Evolutionary conservation across 2,329 filamentous ascomycete genomes (phyloP).

Genomic region (Cercospora brassicicola): DNA sequence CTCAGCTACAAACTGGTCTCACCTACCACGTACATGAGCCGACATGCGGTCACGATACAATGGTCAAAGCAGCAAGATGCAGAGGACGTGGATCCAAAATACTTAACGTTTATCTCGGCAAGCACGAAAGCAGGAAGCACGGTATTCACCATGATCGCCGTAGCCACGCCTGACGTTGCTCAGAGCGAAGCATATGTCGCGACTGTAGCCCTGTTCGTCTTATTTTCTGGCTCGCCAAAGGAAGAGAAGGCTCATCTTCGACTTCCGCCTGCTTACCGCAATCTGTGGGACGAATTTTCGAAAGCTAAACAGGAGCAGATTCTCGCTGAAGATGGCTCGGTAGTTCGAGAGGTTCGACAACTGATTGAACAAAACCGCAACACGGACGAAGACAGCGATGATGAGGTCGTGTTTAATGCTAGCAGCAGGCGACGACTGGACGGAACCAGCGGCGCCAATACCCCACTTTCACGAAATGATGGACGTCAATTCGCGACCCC

Average conservation of each 20-base stretch:
- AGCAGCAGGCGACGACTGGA: constrained; percentile 60
- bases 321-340: constrained; percentile 68
- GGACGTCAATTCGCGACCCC: constrained; percentile 12
- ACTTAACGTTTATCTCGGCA: constrained; percentile 46
- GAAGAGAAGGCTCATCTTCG: constrained; percentile 83
- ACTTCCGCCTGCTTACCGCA: constrained; percentile 77
- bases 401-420: constrained; percentile 67
- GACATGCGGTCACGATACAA: constrained; percentile 69
- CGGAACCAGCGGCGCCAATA: constrained; percentile 36
- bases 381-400: constrained; percentile 52
- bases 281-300: constrained; percentile 79
- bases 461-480: constrained; percentile 33
- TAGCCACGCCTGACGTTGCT: constrained; percentile 71
- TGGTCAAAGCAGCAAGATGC: constrained; percentile 72
- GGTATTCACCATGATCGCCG: constrained; percentile 69
- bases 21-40: constrained; percentile 70
- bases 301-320: constrained; percentile 67
- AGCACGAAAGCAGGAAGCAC: constrained; percentile 51
- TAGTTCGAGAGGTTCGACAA: constrained; percentile 67
- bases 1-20: constrained; percentile 70
- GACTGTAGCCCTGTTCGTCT: constrained; percentile 75
- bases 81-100: constrained; percentile 48
- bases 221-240: constrained; percentile 74
- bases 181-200: constrained; percentile 88
- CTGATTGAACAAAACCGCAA: constrained; percentile 58